Evolutionary conservation across 495 filamentous ascomycete species (phyloP), one percentile per base, ranked within the genome.

Genomic region (Neurospora pannonica): DNA sequence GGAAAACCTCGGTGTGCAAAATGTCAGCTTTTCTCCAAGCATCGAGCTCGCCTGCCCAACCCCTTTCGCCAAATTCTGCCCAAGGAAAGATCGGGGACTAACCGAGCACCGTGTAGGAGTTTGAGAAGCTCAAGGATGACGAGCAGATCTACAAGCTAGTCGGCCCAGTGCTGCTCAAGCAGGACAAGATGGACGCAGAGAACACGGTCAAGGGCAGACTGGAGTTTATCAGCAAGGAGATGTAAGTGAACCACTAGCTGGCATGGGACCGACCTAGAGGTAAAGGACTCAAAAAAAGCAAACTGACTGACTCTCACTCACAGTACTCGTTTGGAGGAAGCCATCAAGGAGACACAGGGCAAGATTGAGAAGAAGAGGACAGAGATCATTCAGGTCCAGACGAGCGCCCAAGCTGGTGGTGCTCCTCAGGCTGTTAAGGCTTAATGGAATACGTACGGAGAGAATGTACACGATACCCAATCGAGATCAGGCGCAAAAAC

Each of bases 121-220:
- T 99, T 82, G 83, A 88, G 38, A 86, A 86, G 73, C 87, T 98
- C 73, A 88, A 90, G 74, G 90, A 93, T 70, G 90, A 91, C 75
- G 90, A 95, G 74, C 93, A 91, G 71, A 97, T 99, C 83, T 99
- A 94, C 87, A 98, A 98, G 82, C 88, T 97, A 42, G 89, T 97
- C 71, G 96, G 96, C 1, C 96, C 96, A 0, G 92, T 98, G 11
- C 85, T 99, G 69, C 82, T 98, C 78, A 98, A 98, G 85, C 97
- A 98, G 82, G 96, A 98, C 15, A 93, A 92, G 78, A 82, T 85
- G 4, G 96, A 99, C 77, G 96, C 97, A 0, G 87, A 91, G 70
- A 91, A 93, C 88, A 93, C 94, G 7, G 97, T 99, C 38, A 92
- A 95, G 75, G 92, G 93, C 62, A 90, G 96, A 11, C 82, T 99